phyloP scores from a whole-genome alignment of 2,329 filamentous ascomycete species.

The Neofusicoccum laricinum region DNA sequence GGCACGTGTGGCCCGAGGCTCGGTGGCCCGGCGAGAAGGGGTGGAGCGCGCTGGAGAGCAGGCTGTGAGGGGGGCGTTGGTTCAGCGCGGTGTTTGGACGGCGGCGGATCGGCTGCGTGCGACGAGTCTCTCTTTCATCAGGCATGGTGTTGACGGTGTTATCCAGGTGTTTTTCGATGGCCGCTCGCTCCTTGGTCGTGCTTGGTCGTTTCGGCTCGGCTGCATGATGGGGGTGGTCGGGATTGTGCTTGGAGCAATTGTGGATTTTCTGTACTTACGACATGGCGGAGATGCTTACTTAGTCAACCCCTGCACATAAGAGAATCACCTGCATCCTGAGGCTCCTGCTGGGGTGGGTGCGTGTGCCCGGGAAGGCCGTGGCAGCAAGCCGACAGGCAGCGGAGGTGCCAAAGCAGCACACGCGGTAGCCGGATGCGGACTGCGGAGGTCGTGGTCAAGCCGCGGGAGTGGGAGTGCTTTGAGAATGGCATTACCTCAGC shows the following conservation, averaged over 20 bases:
- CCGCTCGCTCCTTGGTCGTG: too few relatives aligned
- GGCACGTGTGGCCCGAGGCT: constrained; percentile 85
- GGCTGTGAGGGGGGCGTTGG: background rate
- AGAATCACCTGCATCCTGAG: background rate
- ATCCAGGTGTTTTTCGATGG: background rate
- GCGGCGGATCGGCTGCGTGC: background rate
- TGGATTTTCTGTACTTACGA: background rate
- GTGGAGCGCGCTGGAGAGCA: constrained; percentile 55
- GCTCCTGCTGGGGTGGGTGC: background rate
- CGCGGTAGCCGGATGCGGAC: too few relatives aligned
- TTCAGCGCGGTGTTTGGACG: background rate
- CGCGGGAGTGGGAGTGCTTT: background rate
- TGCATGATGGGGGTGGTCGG: background rate
- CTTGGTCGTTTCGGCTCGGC: too few relatives aligned
- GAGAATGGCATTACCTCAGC: constrained; percentile 11
- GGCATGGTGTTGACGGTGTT: constrained; percentile 8
- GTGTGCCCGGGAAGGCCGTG: background rate
- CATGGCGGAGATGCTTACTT: background rate
- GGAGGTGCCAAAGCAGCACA: too few relatives aligned
- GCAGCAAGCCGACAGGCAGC: too few relatives aligned
- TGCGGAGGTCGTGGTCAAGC: background rate
- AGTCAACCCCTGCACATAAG: background rate
- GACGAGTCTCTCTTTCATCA: constrained; percentile 4
- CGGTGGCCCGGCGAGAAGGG: constrained; percentile 76
- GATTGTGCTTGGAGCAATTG: background rate